Evolutionary conservation across 2,329 filamentous ascomycete genomes (phyloP).

Genomic region (Cladosporium sp.): DNA sequence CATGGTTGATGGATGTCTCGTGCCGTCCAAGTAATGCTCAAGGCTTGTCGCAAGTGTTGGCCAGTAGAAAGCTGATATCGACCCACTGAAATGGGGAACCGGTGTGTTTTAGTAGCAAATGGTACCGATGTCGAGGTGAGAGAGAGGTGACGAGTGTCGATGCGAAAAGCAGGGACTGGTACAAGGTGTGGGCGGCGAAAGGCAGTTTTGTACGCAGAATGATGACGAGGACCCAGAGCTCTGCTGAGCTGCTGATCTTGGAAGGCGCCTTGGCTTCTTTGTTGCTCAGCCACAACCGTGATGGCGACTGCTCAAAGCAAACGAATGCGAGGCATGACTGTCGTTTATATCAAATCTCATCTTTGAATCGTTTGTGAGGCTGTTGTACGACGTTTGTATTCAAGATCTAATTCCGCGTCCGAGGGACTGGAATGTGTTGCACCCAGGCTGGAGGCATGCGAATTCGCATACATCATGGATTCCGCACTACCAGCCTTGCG

Average conservation of each 20-base stretch:
- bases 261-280: constrained; percentile 13
- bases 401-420: not conserved
- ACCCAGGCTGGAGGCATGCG: not conserved
- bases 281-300: constrained; percentile 19
- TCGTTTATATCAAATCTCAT: not conserved
- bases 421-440: not conserved
- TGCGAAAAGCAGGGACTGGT: constrained; percentile 2
- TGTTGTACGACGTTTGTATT: not conserved
- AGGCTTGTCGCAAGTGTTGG: constrained; percentile 12
- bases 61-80: not conserved
- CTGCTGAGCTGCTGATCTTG: constrained; percentile 13
- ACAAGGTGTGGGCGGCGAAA: constrained; percentile 1
- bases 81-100: not conserved
- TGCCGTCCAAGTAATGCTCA: not conserved
- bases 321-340: too few relatives aligned
- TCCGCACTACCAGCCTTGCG: constrained; percentile 3
- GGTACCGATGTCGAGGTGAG: not conserved
- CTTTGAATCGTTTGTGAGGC: not conserved
- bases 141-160: not conserved
- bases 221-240: constrained; percentile 19
- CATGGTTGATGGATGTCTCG: constrained; percentile 13
- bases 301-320: constrained; percentile 1
- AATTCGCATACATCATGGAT: not conserved
- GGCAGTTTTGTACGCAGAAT: constrained; percentile 12
- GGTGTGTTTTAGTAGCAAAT: constrained; percentile 7